Percentiles rank a stretch among this genome's conserved stretches.
Evolutionary conservation across 768 basidiomycete genomes (phyloP).

Genomic region (Boletus reticuloceps): DNA sequence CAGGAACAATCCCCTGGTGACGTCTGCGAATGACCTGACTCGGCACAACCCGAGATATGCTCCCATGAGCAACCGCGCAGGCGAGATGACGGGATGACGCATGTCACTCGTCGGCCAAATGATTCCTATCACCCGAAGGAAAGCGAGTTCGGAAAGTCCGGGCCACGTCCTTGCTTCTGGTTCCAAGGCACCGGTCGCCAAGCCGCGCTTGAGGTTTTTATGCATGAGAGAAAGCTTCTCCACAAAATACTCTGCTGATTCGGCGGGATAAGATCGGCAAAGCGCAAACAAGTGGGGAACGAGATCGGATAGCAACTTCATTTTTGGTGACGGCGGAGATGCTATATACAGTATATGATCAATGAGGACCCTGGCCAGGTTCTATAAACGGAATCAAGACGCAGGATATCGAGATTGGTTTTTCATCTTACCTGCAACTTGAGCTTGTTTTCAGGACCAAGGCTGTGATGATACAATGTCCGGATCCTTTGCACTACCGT

Average conservation of each 20-base stretch:
- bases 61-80: conserved; percentile 84
- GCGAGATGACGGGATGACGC: conserved; percentile 84
- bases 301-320: conserved; percentile 59
- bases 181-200: conserved; percentile 64
- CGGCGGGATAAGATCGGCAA: conserved; percentile 76
- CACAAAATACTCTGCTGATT: conserved; percentile 75
- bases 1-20: conserved; percentile 86
- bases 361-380: conserved; percentile 71
- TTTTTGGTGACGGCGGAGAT: conserved; percentile 57
- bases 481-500: conserved; percentile 89
- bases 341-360: conserved; percentile 85
- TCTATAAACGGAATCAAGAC: conserved; percentile 40
- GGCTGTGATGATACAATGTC: conserved; percentile 85
- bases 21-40: conserved; percentile 68
- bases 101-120: conserved; percentile 96
- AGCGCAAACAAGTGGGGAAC: conserved; percentile 79
- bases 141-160: conserved; percentile 71
- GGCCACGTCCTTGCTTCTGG: conserved; percentile 83
- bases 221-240: conserved; percentile 87
- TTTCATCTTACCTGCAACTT: conserved; percentile 75
- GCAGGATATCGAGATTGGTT: background rate
- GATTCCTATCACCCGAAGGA: conserved; percentile 76
- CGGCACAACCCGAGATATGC: conserved; percentile 87
- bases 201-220: conserved; percentile 85
- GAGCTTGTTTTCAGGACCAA: conserved; percentile 88